Evolutionary conservation across 805 yeast species (phyloP).

Genomic region (Candida maesae): DNA sequence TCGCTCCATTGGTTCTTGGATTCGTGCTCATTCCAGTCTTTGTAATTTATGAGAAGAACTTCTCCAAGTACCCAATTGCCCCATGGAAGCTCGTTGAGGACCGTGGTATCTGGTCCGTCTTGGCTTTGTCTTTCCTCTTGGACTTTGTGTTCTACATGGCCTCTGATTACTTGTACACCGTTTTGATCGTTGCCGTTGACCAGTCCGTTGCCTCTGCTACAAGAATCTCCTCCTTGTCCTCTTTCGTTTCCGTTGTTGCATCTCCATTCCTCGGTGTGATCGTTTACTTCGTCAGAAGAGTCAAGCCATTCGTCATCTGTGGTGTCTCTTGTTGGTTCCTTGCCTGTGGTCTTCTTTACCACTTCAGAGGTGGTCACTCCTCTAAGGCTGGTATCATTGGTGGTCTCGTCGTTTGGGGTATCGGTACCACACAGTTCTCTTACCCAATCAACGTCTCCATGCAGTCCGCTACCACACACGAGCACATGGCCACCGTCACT

Average conservation of each 20-base stretch:
- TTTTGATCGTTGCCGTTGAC: slow-evolving; percentile 58
- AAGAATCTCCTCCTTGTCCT: slow-evolving; percentile 54
- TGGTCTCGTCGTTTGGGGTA: slow-evolving; percentile 58
- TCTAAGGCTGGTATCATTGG: slow-evolving; percentile 60
- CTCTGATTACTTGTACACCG: slow-evolving; percentile 64
- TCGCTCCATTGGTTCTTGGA: slow-evolving; percentile 71
- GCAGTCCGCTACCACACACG: slow-evolving; percentile 59
- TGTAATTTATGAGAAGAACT: slow-evolving; percentile 1
- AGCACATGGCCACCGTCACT: slow-evolving; percentile 62
- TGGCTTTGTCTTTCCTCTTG: slow-evolving; percentile 52
- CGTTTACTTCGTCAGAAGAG: slow-evolving; percentile 42
- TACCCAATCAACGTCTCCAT: slow-evolving; percentile 64
- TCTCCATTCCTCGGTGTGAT: slow-evolving; percentile 56
- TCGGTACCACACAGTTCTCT: slow-evolving; percentile 70
- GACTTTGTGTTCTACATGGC: slow-evolving; percentile 68
- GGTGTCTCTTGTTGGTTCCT: slow-evolving; percentile 59
- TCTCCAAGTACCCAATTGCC: slow-evolving; percentile 56
- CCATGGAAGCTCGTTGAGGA: slow-evolving; percentile 59
- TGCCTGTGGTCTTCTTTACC: slow-evolving; percentile 54
- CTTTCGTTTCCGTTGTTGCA: slow-evolving; percentile 58
- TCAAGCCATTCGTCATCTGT: slow-evolving; percentile 55
- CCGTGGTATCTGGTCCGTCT: slow-evolving; percentile 73
- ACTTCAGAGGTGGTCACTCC: slow-evolving; percentile 50
- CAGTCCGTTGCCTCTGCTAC: slow-evolving; percentile 59
- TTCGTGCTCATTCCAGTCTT: slow-evolving; percentile 56